Base-by-base conservation (phyloP, 164 flowering plant genomes). In the Chimonanthus salicifolius region DNA sequence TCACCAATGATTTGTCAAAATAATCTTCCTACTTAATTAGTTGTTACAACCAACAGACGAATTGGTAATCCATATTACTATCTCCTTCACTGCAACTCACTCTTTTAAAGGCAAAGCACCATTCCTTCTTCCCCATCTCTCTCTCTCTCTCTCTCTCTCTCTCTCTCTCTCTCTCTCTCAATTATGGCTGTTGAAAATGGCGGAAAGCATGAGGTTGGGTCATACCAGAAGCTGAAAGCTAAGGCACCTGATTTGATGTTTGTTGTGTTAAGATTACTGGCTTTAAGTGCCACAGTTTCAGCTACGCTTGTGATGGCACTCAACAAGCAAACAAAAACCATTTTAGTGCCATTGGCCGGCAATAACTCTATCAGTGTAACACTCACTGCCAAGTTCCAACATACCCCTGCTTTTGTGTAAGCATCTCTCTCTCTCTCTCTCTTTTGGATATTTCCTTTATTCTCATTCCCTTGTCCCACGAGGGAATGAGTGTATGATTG, bases 371-470 rank as follows among this genome's bases (percentile, higher is more conserved):
- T 93, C 0, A 81, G 18, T 5, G 88, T 78, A 70, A 83, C 82
- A 54, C 64, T 91, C 75, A 79, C 80, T 1, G 94, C 98, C 78
- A 88, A 90, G 85, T 93, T 91, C 76, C 87, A 89, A 10, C 80
- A 91, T 33, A 88, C 89, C 6, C 94, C 94, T 15, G 94, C 98
- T 5, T 83, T 83, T 75, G 87, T 92, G 98, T 91, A 83, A 76
- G 88, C 71, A 67, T 44, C 21, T 68, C 45, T 21, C 4, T 63
- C 58, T 74, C 58, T 11, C 4, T 62, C 68, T 16, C 44, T 47
- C 20, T 67, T 47, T 9, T 18, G 21, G 21, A 20, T 33, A 64
- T 70, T 63, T 62, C 18, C 49, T 68, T 21, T 49, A 49, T 49
- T 16, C n/a, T 49, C 4, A 0, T 11, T 62, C 45, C 16, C 44